Base-by-base conservation (phyloP, 306 rosid species). In the Ammopiptanthus mongolicus region DNA sequence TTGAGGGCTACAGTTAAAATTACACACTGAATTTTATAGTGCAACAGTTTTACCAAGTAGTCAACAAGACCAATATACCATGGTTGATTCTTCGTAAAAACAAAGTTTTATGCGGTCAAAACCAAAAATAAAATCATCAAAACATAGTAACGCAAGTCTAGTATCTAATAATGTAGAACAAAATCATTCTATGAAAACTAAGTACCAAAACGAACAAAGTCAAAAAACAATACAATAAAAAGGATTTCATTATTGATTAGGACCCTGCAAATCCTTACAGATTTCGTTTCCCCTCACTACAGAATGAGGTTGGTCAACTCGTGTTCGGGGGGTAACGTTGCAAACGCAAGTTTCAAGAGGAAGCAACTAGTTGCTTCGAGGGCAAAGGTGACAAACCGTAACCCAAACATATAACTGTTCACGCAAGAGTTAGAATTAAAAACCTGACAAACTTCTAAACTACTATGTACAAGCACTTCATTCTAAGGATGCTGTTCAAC, bases 391-490 rank as follows among this genome's bases (percentile, higher is more conserved):
- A n/a, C n/a, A n/a, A n/a, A n/a, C n/a, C n/a, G n/a, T n/a, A n/a
- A n/a, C n/a, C n/a, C n/a, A n/a, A n/a, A n/a, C n/a, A n/a, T n/a
- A n/a, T n/a, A n/a, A n/a, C n/a, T n/a, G n/a, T 78, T 78, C 68
- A 59, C 60, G 68, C 25, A 18, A 52, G 55, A 53, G 72, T 71
- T 78, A 48, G 14, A 44, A 37, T 73, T 51, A 8, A 65, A 57
- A 25, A 69, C 23, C 58, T 65, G 79, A 53, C 71, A 61, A 81
- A 48, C 79, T 75, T 72, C 78, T 75, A 82, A 69, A 78, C 80
- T 69, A 77, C 55, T 87, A 84, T 87, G 80, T 84, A 86, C 87
- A 85, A 73, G 65, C 72, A 72, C 77, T 61, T 73, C 50, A 62
- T 14, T 74, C 76, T 18, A 50, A 23, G 66, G 44, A 63, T 60